Percentiles rank a stretch among this genome's conserved stretches.
These are phyloP conservation scores for Moelleriella libera DNA, from an alignment of 2,329 filamentous ascomycete species.

Conservation along the genomic window DNA sequence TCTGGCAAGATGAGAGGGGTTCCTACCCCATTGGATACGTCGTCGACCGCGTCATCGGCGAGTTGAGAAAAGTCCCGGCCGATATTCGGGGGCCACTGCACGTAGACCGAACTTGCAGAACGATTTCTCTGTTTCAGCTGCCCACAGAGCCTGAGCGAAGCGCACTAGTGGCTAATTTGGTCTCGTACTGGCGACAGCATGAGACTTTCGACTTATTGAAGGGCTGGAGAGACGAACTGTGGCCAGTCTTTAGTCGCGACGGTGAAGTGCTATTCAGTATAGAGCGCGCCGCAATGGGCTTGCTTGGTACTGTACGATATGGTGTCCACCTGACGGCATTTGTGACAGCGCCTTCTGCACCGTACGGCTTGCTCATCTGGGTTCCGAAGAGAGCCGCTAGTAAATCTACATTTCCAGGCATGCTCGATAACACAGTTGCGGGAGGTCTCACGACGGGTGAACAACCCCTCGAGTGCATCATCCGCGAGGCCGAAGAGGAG, in stretches of 20 bases:
- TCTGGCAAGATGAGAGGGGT: conserved; percentile 49
- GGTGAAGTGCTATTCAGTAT: conserved; percentile 55
- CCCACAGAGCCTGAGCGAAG: conserved; percentile 32
- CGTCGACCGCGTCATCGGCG: conserved; percentile 32
- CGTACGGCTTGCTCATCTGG: conserved; percentile 63
- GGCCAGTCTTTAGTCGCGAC: conserved; percentile 58
- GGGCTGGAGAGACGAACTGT: conserved; percentile 71
- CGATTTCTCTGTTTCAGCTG: conserved; percentile 47
- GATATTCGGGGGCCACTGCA: conserved; percentile 42
- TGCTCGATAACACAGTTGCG: conserved; percentile 91
- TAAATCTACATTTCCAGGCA: conserved; percentile 82
- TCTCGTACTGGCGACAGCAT: conserved; percentile 51
- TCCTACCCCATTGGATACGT: conserved; percentile 50
- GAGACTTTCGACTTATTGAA: conserved; percentile 58
- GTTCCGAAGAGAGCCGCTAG: conserved; percentile 59
- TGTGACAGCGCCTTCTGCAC: conserved; percentile 25
- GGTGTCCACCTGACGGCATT: conserved; percentile 75
- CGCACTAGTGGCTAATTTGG: neutral
- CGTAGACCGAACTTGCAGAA: conserved; percentile 44
- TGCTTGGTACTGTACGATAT: conserved; percentile 66
- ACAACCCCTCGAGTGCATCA: conserved; percentile 62
- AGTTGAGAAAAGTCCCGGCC: conserved; percentile 31
- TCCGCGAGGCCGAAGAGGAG: conserved; percentile 82
- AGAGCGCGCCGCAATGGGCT: conserved; percentile 58
- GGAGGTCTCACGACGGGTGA: conserved; percentile 67